Base-by-base conservation (phyloP, 2,329 filamentous ascomycete genomes). In the Lecanicillium sp. region DNA sequence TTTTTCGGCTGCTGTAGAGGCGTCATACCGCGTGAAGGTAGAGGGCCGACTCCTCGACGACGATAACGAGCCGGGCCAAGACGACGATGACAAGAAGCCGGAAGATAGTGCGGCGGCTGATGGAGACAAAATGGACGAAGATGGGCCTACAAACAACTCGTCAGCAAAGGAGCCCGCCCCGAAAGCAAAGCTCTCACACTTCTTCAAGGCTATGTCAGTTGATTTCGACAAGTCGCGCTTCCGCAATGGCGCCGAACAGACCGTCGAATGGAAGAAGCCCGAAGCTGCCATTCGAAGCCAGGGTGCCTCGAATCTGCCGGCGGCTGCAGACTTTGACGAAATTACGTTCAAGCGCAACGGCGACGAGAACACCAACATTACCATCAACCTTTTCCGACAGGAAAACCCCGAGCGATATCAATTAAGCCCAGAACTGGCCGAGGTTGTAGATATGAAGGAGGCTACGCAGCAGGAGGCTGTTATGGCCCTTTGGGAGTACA, bases 401-500 rank as follows among this genome's bases (percentile, higher is more conserved):
- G 89, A 97, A 57, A 78, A 79, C 12, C 88, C 87, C 0, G 90
- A 97, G 59, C 77, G 88, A 40, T 96, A 84, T 57, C 77, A 79
- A 49, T 65, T 97, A 18, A 92, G 81, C 60, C 79, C 82, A 36
- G 78, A 81, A 41, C 68, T 98, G 33, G 81, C 87, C 10, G 84
- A 94, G 36, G 74, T 97, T 12, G 70, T 97, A 14, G 92, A 96
- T 54, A 85, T 86, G 53, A 73, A 80, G 35, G 87, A 94, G 60
- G 90, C 87, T 36, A 90, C 92, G 19, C 81, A 88, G 20, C 83
- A 87, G 29, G 88, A 92, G 45, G 84, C 89, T 6, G 80, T 95
- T 19, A 86, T 94, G 71, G 89, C 85, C 12, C 75, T 98, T 22
- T 98, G 89, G 87, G 89, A 96, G 57, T 98, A 98, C 54, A 85